Conservation (phyloP, 495 filamentous ascomycete species). For the Xylaria bambusicola region DNA sequence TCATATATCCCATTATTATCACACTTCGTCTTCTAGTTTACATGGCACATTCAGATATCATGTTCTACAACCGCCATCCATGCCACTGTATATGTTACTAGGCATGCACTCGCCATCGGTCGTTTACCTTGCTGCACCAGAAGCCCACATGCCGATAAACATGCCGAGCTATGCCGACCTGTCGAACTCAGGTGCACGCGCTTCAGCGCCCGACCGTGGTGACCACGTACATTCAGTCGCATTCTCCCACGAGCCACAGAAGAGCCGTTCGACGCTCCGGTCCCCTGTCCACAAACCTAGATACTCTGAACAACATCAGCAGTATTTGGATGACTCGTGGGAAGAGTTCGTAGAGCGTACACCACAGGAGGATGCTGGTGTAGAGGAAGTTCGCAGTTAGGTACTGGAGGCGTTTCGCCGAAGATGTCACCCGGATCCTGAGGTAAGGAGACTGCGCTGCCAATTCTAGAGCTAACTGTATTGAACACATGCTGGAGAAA, state of each 20-base stretch:
- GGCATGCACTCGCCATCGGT: no score
- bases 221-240: not conserved
- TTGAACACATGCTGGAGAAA: no score
- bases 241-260: slow-evolving; percentile 17
- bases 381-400: slow-evolving; percentile 27
- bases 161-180: not conserved
- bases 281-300: slow-evolving; percentile 15
- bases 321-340: slow-evolving; percentile 27
- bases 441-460: slow-evolving; percentile 17
- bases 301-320: slow-evolving; percentile 21
- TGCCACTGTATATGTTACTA: no score
- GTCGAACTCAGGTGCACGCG: not conserved
- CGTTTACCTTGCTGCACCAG: no score
- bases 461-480: not conserved
- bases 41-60: no score
- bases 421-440: slow-evolving; percentile 27
- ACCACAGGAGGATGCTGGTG: slow-evolving; percentile 22
- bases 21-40: no score
- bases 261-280: slow-evolving; percentile 7
- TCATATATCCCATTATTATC: no score
- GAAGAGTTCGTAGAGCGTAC: slow-evolving; percentile 24
- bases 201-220: not conserved
- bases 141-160: no score
- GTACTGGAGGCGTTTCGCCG: slow-evolving; percentile 27
- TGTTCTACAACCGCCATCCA: no score